A percentile compares a stretch with the other conserved stretches of the same genome.
These are phyloP conservation scores for Sarocladium brachiariae DNA, from an alignment of 2,329 filamentous ascomycete species.

Conservation along the genomic window DNA sequence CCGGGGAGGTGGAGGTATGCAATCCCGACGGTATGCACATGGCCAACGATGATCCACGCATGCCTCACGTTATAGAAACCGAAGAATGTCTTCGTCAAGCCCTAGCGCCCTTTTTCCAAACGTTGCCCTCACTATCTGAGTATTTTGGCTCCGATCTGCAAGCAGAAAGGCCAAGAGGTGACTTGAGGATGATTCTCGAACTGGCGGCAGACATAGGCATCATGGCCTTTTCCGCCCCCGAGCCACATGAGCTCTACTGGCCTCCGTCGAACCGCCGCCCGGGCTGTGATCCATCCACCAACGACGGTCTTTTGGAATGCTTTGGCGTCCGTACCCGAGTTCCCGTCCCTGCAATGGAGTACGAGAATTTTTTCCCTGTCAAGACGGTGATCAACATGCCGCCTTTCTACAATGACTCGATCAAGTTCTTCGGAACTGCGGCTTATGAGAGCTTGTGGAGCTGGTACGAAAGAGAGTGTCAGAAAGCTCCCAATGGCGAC, in stretches of 20 bases:
- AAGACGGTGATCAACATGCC: background rate
- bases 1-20: background rate
- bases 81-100: background rate
- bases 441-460: background rate
- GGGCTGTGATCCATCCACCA: background rate
- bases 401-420: background rate
- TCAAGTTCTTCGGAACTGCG: background rate
- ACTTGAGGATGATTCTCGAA: background rate
- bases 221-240: background rate
- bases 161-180: background rate
- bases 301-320: background rate
- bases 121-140: background rate
- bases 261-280: background rate
- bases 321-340: background rate
- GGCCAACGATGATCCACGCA: background rate
- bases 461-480: background rate
- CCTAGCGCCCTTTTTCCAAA: background rate
- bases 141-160: background rate
- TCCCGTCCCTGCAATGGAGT: background rate
- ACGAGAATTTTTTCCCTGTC: background rate
- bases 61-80: background rate
- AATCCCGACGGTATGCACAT: background rate
- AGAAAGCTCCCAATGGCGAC: background rate
- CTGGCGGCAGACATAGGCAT: background rate
- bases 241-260: constrained; percentile 4